phyloP scores from a whole-genome alignment of 345 rosid genomes.

The Lepidium aucheri region DNA sequence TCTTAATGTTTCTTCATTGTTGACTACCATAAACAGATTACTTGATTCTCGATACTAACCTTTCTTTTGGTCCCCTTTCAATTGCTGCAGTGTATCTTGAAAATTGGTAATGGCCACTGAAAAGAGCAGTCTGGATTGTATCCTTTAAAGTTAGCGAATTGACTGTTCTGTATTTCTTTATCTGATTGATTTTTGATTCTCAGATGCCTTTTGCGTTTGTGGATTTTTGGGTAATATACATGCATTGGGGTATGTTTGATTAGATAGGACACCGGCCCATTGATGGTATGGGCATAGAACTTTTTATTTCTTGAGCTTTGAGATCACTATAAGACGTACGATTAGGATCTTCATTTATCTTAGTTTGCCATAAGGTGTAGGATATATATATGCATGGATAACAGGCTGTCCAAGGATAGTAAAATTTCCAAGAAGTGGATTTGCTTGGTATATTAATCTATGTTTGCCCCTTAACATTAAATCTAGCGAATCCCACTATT shows the following conservation, averaged over 20 bases:
- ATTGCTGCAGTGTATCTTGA: constrained; percentile 11
- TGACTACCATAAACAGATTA: background rate
- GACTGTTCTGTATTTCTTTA: background rate
- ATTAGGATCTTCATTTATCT: background rate
- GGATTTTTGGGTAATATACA: background rate
- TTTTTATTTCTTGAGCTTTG: background rate
- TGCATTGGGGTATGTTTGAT: background rate
- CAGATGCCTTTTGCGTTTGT: background rate
- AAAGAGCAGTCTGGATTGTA: constrained; percentile 3
- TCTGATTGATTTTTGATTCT: background rate
- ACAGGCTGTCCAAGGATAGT: background rate
- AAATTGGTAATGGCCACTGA: constrained; percentile 9
- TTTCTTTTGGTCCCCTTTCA: background rate
- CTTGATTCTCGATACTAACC: background rate
- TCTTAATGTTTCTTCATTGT: background rate
- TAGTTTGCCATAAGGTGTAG: background rate
- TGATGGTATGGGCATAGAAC: background rate
- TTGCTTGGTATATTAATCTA: background rate
- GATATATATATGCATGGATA: background rate
- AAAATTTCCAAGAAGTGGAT: background rate
- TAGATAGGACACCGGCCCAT: background rate
- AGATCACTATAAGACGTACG: background rate
- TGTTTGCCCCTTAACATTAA: constrained; percentile 11
- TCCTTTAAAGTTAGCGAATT: background rate
- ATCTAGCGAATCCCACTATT: constrained; percentile 7